A percentile compares a stretch with the other conserved stretches of the same genome.
Evolutionary conservation across 805 yeast species (phyloP).

Genomic region (Myxozyma vanderwaltii): DNA sequence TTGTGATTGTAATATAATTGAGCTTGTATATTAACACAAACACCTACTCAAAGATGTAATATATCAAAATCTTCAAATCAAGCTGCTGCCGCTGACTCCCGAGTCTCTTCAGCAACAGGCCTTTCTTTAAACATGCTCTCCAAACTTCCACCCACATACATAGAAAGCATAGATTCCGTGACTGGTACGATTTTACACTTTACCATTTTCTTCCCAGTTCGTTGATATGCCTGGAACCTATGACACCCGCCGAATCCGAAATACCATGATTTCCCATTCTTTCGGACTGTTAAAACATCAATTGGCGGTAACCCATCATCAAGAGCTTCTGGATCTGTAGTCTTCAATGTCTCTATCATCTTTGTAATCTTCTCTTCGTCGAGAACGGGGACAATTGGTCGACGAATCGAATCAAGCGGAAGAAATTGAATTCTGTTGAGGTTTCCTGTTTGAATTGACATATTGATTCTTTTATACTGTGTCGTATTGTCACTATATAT

Average conservation of each 20-base stretch:
- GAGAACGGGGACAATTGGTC: constrained; percentile 86
- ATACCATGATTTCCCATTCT: constrained; percentile 61
- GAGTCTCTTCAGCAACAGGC: constrained; percentile 3
- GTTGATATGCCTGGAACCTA: constrained; percentile 82
- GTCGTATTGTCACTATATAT: too few species aligned
- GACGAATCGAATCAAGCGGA: constrained; percentile 65
- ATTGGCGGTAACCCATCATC: constrained; percentile 60
- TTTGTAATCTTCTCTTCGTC: constrained; percentile 74
- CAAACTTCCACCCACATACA: constrained; percentile 63
- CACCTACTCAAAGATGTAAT: too few species aligned
- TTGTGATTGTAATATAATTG: constrained; percentile 14
- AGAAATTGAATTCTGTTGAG: constrained; percentile 56
- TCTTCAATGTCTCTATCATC: constrained; percentile 57
- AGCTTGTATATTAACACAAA: too few species aligned
- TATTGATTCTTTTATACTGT: constrained; percentile 4
- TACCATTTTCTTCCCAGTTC: constrained; percentile 53
- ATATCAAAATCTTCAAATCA: neutral
- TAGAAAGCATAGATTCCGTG: constrained; percentile 63
- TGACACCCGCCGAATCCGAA: constrained; percentile 81
- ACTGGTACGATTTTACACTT: constrained; percentile 75
- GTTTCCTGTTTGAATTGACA: constrained; percentile 65
- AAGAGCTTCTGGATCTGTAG: constrained; percentile 43
- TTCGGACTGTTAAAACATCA: constrained; percentile 71
- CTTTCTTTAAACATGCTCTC: constrained; percentile 31
- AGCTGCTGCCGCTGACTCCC: neutral